Evolutionary conservation across 495 filamentous ascomycete species (phyloP), one percentile per base, ranked within the genome.

Genomic region (Penicillium silybi): DNA sequence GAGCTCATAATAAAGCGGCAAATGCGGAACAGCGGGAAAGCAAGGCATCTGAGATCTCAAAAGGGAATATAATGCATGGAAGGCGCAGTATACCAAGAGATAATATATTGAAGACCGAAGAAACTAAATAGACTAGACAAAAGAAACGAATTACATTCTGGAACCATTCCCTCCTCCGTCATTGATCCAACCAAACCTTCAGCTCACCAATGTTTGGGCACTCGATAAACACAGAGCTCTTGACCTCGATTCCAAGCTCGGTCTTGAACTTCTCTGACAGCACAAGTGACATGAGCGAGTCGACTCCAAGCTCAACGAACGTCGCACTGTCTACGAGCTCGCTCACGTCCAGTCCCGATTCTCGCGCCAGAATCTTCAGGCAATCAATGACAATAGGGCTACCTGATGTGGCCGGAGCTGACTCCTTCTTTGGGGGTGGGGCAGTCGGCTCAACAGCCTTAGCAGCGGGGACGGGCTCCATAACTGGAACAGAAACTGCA

Each of bases 141-240:
- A 7, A 26, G 25, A 26, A 7, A 26, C 25, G 3, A 26, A 26
- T 26, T 3, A 26, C 25, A 26, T 4, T 26, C 25, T 26, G 25
- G 25, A 26, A 26, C 25, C 7, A 7, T 26, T 26, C 7, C 25
- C 3, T 26, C 25, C 25, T 26, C 25, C 25, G 7, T 26, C 7
- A 48, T 38, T 59, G 49, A 16, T 46, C 37, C 50, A 67, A 48
- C 64, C 63, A 68, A 8, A 6, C 52, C 51, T 40, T 62, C 49
- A 76, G 59, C n/a, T 74, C 72, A 3, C 64, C 63, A 19, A 78
- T 57, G 0, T 67, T 76, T 2, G 66, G 62, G 44, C 56, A 74
- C 9, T 78, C 74, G 2, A 70, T 38, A 48, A 80, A 75, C 0
- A 79, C 41, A 20, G 55, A 57, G 9, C 63, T 56, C 9, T 56